These are phyloP conservation scores for Agroathelia rolfsii DNA, from an alignment of 1,284 basidiomycete species.

Conservation along the genomic window DNA sequence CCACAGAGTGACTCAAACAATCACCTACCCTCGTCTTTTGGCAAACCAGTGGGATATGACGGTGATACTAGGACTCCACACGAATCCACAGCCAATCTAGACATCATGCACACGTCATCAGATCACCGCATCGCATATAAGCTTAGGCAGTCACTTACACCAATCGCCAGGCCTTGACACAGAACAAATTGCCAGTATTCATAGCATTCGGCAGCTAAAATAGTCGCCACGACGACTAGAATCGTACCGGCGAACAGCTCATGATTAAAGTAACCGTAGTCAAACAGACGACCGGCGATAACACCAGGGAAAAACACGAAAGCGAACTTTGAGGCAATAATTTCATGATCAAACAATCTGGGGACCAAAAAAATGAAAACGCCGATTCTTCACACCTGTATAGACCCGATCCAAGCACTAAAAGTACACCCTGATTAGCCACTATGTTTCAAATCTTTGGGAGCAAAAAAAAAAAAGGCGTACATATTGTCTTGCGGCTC, in stretches of 20 bases:
- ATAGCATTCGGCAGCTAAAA: constrained; percentile 40
- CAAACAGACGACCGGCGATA: constrained; percentile 41
- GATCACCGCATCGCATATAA: constrained; percentile 16
- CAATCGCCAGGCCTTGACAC: constrained; percentile 35
- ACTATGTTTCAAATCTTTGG: too few relatives aligned
- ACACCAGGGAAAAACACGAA: constrained; percentile 39
- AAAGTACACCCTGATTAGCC: not conserved
- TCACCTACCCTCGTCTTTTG: constrained; percentile 27
- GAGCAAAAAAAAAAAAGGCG: constrained; percentile 13
- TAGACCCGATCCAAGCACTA: constrained; percentile 68
- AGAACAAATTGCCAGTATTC: constrained; percentile 45
- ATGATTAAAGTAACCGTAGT: constrained; percentile 36
- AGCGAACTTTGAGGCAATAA: constrained; percentile 24
- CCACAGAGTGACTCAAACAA: too few relatives aligned
- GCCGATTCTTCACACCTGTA: constrained; percentile 33
- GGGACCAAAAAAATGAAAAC: constrained; percentile 1
- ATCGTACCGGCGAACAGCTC: constrained; percentile 28
- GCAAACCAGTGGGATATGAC: constrained; percentile 46
- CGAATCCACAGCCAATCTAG: constrained; percentile 32
- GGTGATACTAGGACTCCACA: constrained; percentile 37
- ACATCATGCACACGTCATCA: constrained; percentile 7
- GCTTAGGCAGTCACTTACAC: constrained; percentile 22
- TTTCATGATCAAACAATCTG: too few relatives aligned
- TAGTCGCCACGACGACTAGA: constrained; percentile 32
- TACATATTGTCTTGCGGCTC: constrained; percentile 45